Evolutionary conservation across 2,329 filamentous ascomycete species (phyloP), one percentile per base, ranked within the genome.

Genomic region (Magnaporthales sp.): DNA sequence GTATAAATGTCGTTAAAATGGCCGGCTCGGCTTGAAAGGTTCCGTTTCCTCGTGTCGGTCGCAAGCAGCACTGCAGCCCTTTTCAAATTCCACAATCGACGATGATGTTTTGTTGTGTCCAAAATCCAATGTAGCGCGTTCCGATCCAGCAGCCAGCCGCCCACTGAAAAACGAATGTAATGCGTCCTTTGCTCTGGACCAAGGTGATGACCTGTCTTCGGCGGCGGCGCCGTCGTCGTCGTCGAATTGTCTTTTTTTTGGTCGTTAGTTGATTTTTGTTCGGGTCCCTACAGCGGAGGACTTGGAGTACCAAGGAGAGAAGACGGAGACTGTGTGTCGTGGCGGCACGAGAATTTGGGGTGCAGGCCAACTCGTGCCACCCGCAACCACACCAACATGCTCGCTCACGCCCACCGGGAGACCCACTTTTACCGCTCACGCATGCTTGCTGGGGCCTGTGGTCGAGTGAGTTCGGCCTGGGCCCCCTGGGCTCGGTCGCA

Each of bases 61-160:
- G 22, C 24, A 19, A 30, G n/a, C n/a, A n/a, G 38, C 38, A 19
- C 38, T 46, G 60, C 60, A 62, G 60, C 27, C 26, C 61, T n/a
- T n/a, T 63, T 32, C 10, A 29, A n/a, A 22, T 62, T 29, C 56
- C 56, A 38, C 32, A 6, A 19, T n/a, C 19, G 38, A 13, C 38
- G n/a, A 46, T 46, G 38, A 46, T 60, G 22, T 62, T 24, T 7
- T 24, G 15, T 19, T 30, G 27, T 9, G 15, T 27, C 58, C 26
- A 62, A 62, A 62, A 27, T 62, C 31, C 29, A 62, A 24, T 62
- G 61, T 19, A 31, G 27, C 27, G 61, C 31, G 19, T 62, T 62
- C 61, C 61, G 61, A 62, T 63, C 61, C 61, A 63, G 62, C 62
- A 63, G 62, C 62, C 30, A 38, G 62, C 62, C 62, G 62, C 62